phyloP scores from a whole-genome alignment of 805 yeast species.

The Saccharomycopsis babjevae region DNA sequence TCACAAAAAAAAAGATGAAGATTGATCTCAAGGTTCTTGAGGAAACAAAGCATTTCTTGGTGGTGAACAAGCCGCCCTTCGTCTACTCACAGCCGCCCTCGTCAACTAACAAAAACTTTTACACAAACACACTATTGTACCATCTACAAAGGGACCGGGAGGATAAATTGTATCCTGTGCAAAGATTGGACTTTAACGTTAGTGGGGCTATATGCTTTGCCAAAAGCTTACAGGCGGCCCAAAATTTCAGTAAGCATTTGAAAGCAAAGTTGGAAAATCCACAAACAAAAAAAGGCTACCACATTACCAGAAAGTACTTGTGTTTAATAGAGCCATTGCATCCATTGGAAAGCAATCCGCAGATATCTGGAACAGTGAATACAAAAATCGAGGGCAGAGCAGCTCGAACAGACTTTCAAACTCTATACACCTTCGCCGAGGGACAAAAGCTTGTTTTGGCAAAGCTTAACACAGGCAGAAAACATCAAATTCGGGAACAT shows the following conservation, averaged over 20 bases:
- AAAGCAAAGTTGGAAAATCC: constrained; percentile 25
- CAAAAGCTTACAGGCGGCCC: constrained; percentile 26
- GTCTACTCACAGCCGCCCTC: constrained; percentile 26
- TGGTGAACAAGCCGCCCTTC: constrained; percentile 31
- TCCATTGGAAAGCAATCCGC: not conserved
- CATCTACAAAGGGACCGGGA: constrained; percentile 1
- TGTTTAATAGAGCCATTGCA: constrained; percentile 19
- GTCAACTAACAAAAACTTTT: constrained; percentile 14
- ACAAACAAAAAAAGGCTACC: constrained; percentile 30
- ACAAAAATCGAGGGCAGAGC: constrained; percentile 11
- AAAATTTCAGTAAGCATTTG: constrained; percentile 26
- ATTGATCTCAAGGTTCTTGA: not conserved
- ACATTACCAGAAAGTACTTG: constrained; percentile 28
- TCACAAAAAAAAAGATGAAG: not conserved
- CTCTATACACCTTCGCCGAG: constrained; percentile 14
- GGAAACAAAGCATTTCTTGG: constrained; percentile 20
- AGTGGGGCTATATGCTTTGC: constrained; percentile 34
- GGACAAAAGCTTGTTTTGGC: constrained; percentile 20
- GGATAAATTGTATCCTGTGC: constrained; percentile 22
- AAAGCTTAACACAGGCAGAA: constrained; percentile 30
- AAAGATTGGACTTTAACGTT: constrained; percentile 31
- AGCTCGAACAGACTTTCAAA: constrained; percentile 16
- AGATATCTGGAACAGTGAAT: constrained; percentile 2
- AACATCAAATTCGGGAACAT: constrained; percentile 32
- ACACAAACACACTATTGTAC: constrained; percentile 6